These are phyloP conservation scores for Quercus rubra DNA, from an alignment of 306 rosid species.

Conservation along the genomic window DNA sequence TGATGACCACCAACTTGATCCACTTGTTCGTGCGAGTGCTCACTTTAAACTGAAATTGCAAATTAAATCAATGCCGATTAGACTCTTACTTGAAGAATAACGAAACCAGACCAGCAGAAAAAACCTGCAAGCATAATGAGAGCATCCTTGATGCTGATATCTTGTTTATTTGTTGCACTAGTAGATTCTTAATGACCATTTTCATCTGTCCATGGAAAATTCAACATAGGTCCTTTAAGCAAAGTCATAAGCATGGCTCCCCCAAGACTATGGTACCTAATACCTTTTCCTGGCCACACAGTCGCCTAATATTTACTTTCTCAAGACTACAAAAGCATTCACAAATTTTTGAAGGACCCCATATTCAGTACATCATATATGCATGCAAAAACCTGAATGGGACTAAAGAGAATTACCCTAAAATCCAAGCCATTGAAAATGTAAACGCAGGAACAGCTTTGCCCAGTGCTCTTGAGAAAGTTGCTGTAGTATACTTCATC, in stretches of 20 bases:
- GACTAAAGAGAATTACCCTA: conserved; percentile 3
- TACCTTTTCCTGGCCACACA: conserved; percentile 38
- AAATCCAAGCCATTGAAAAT: conserved; percentile 57
- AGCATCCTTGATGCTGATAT: conserved; percentile 37
- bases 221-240: conserved; percentile 31
- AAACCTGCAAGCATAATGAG: conserved; percentile 40
- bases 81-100: conserved; percentile 41
- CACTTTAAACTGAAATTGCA: neutral
- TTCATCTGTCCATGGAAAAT: conserved; percentile 33
- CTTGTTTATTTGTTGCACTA: conserved; percentile 17
- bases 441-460: conserved; percentile 58
- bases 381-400: neutral
- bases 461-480: conserved; percentile 46
- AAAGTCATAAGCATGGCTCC: conserved; percentile 53
- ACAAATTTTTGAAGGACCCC: neutral
- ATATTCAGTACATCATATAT: too few species aligned
- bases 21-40: too few species aligned
- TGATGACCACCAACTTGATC: too few species aligned
- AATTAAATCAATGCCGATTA: neutral
- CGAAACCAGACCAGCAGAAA: conserved; percentile 47
- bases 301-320: conserved; percentile 32
- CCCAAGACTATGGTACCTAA: conserved; percentile 41
- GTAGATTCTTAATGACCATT: conserved; percentile 16
- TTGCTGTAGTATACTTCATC: conserved; percentile 53
- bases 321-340: conserved; percentile 36